A percentile compares a stretch with the other conserved stretches of the same genome.
Evolutionary conservation across 116 monocot genomes (phyloP).

Genomic region (Posidonia oceanica): DNA sequence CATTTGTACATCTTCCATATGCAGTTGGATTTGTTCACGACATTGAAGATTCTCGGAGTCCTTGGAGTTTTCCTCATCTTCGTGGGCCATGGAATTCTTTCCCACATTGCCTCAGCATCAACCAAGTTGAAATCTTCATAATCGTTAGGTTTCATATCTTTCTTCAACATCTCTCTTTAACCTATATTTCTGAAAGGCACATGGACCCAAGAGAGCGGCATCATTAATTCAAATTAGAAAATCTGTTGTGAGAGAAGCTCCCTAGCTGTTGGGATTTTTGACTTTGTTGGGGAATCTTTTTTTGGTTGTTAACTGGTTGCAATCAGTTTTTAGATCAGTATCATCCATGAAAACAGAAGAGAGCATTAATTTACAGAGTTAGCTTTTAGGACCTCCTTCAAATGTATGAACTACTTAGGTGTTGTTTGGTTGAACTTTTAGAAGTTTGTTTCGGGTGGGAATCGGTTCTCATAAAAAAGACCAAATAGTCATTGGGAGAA

Average conservation of each 20-base stretch:
- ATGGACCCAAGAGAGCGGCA: neutral
- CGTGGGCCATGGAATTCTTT: conserved; percentile 82
- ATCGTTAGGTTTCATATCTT: neutral
- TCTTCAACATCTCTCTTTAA: no score
- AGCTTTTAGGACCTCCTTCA: no score
- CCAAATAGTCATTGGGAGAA: no score
- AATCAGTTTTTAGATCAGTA: no score
- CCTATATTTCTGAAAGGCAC: no score
- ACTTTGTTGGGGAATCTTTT: neutral
- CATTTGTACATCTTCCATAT: neutral
- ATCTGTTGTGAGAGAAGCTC: neutral
- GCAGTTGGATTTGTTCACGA: conserved; percentile 93
- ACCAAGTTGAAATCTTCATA: conserved; percentile 78
- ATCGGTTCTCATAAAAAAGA: no score
- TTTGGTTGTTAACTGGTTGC: neutral
- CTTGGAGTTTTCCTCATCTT: conserved; percentile 64
- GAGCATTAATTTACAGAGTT: no score
- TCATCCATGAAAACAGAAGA: no score
- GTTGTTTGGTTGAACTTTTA: no score
- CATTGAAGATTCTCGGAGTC: conserved; percentile 63
- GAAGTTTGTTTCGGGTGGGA: no score
- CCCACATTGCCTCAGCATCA: conserved; percentile 56
- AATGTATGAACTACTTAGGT: no score
- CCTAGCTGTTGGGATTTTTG: neutral
- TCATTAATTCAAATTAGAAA: neutral